These are phyloP conservation scores for Aegilops bicornis DNA, from an alignment of 176 grass and related monocot genomes.

Conservation along the genomic window DNA sequence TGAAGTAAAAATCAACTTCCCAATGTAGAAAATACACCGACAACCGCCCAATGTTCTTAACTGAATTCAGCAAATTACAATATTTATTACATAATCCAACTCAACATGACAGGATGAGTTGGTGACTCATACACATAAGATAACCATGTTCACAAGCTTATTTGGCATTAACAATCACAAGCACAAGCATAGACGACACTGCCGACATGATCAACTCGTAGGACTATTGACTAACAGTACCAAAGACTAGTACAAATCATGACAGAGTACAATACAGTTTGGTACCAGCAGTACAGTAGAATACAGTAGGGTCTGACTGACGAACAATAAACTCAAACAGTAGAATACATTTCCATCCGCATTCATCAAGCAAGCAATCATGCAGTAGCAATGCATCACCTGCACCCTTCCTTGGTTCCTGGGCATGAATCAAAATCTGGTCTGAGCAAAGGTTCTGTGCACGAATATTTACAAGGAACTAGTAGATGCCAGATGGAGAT, in stretches of 20 bases:
- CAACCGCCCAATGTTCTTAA: too few relatives aligned
- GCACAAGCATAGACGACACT: background rate
- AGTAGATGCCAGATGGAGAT: background rate
- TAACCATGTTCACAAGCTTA: conserved; percentile 6
- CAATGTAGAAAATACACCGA: background rate
- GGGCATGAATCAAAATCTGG: background rate
- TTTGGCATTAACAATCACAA: background rate
- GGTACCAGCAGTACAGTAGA: background rate
- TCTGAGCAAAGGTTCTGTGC: background rate
- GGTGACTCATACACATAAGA: too few relatives aligned
- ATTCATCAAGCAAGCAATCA: conserved; percentile 10
- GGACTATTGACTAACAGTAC: conserved; percentile 2
- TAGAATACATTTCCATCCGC: background rate
- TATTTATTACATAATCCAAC: background rate
- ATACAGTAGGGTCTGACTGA: background rate
- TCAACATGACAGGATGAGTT: background rate
- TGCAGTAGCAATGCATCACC: background rate
- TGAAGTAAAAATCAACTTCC: background rate
- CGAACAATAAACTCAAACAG: background rate
- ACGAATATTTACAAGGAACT: background rate
- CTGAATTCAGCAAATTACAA: background rate
- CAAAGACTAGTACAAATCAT: conserved; percentile 4
- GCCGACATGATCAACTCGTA: conserved; percentile 18
- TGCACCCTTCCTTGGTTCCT: background rate
- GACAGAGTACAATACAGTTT: background rate